phyloP scores from a whole-genome alignment of 768 basidiomycete genomes.

The Coprinopsis marcescibilis region DNA sequence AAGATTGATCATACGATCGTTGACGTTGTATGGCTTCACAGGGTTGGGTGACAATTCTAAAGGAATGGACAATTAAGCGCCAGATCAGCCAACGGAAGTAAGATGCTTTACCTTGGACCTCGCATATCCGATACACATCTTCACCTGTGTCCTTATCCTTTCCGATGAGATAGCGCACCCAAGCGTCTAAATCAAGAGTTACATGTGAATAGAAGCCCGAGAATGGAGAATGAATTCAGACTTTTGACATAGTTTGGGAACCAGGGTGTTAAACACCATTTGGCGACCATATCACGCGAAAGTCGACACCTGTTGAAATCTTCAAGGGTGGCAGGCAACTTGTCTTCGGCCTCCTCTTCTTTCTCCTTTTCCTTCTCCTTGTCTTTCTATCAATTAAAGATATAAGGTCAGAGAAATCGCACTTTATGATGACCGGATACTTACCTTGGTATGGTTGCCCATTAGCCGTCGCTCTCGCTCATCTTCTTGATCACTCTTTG shows the following conservation, averaged over 20 bases:
- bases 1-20: conserved; percentile 59
- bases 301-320: conserved; percentile 62
- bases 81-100: conserved; percentile 8
- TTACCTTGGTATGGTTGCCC: conserved; percentile 3
- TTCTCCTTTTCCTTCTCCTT: too few relatives aligned
- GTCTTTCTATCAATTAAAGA: not conserved
- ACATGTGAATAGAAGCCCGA: conserved; percentile 6
- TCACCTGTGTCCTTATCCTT: conserved; percentile 44
- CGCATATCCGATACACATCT: conserved; percentile 77
- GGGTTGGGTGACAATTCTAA: conserved; percentile 45
- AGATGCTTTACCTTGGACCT: conserved; percentile 57
- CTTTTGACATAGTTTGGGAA: conserved; percentile 83
- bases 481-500: conserved; percentile 68
- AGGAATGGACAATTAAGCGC: not conserved
- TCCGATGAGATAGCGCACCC: conserved; percentile 82
- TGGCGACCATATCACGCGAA: conserved; percentile 65
- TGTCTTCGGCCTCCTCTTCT: conserved; percentile 28
- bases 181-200: conserved; percentile 50
- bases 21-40: conserved; percentile 66
- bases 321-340: conserved; percentile 46
- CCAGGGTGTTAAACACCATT: conserved; percentile 70
- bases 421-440: not conserved
- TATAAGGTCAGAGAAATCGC: not conserved
- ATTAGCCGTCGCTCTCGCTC: conserved; percentile 52
- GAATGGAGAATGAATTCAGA: conserved; percentile 22